Evolutionary conservation across 2,329 filamentous ascomycete species (phyloP).

Genomic region (Scytalidium lignicola): DNA sequence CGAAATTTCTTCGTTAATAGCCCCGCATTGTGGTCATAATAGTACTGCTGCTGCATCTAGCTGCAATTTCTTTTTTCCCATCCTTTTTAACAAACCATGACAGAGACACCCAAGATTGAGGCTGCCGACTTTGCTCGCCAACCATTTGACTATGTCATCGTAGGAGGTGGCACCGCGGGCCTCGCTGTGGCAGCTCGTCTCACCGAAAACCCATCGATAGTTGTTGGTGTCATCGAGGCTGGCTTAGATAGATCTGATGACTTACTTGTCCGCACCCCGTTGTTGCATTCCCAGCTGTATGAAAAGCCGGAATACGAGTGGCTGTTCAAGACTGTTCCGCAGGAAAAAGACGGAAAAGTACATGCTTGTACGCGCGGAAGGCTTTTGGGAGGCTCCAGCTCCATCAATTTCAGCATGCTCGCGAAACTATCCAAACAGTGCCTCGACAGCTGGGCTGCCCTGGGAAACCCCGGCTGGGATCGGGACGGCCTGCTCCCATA

Average conservation of each 20-base stretch:
- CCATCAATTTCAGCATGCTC: conserved; percentile 30
- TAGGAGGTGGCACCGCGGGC: conserved; percentile 38
- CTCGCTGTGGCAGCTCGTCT: conserved; percentile 35
- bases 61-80: too few relatives aligned
- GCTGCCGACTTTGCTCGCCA: background rate
- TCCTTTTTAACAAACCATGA: too few relatives aligned
- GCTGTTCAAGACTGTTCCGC: conserved; percentile 32
- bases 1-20: too few relatives aligned
- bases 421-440: conserved; percentile 17
- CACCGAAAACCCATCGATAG: conserved; percentile 29
- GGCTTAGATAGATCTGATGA: conserved; percentile 24
- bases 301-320: conserved; percentile 35
- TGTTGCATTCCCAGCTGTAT: conserved; percentile 23
- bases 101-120: background rate
- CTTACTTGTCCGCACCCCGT: conserved; percentile 30
- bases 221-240: conserved; percentile 26
- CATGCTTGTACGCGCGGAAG: conserved; percentile 22
- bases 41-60: too few relatives aligned
- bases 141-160: conserved; percentile 32
- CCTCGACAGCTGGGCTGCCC: conserved; percentile 32
- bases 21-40: too few relatives aligned
- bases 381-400: conserved; percentile 29
- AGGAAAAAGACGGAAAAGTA: conserved; percentile 18
- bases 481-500: conserved; percentile 33
- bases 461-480: conserved; percentile 37